Base-by-base conservation (phyloP, 177 flowering plant genomes). In the Vitis hybrid region DNA sequence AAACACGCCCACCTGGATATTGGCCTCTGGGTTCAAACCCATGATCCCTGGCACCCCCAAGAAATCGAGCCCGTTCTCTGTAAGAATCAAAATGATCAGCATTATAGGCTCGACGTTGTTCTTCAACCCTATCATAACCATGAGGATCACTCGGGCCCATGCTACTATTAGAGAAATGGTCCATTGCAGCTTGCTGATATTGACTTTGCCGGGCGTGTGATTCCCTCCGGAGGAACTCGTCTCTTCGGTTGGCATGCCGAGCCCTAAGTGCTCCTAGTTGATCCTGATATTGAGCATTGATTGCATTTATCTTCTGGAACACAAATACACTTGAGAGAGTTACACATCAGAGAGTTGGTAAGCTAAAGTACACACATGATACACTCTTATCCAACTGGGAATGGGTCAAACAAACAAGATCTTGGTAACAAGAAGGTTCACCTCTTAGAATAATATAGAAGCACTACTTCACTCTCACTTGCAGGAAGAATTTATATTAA, bases 201-300 rank as follows among this genome's bases (percentile, higher is more conserved):
- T 85, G 87, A 31, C 79, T 84, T 53, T 79, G 83, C 16, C 93
- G 84, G 55, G 77, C 80, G 11, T 81, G 83, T 51, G 92, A 84
- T 74, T 93, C 98, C 66, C 79, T 79, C 10, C 77, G 83, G 16
- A 93, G 88, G 66, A 89, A 78, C 52, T 88, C 97, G 2, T 90
- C 97, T 73, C 89, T 82, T 4, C 77, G 83, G 71, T 51, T 75
- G 48, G 86, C 85, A 59, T 90, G 92, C 11, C 80, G 80, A 5
- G 82, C 79, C 51, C 94, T 78, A 21, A 89, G 85, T 19, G 90
- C 75, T 51, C 76, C 68, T 56, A 91, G 66, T 66, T 88, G 86
- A 52, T 86, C 94, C 67, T 82, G 85, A 63, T 87, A 85, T 45
- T 79, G 84, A 18, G 71, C 70, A 70, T 85, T 82, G 68, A 90